phyloP scores from a whole-genome alignment of 805 yeast genomes.

The Candida vartiovaarae region DNA sequence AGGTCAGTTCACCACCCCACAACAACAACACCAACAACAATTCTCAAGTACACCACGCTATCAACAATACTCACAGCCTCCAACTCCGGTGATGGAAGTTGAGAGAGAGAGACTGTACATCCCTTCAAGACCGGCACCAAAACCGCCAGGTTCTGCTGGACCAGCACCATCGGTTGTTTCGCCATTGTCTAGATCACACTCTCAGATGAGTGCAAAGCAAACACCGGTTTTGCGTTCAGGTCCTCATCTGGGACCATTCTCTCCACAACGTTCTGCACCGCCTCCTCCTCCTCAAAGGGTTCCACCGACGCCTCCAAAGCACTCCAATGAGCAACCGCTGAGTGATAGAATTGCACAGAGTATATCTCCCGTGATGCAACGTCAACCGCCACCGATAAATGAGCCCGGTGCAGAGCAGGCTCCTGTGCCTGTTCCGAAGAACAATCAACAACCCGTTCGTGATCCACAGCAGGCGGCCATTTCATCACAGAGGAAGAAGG shows the following conservation, averaged over 20 bases:
- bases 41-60: conserved; percentile 20
- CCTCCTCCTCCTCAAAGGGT: conserved; percentile 19
- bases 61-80: conserved; percentile 21
- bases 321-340: conserved; percentile 13
- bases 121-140: conserved; percentile 65
- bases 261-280: conserved; percentile 21
- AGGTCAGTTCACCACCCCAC: conserved; percentile 20
- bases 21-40: conserved; percentile 13
- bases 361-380: neutral
- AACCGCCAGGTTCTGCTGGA: conserved; percentile 35
- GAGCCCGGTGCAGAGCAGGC: neutral
- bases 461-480: conserved; percentile 46
- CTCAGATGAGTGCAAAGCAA: conserved; percentile 14
- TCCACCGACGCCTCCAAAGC: conserved; percentile 23
- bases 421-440: conserved; percentile 29
- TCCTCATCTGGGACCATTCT: conserved; percentile 7
- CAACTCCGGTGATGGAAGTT: conserved; percentile 8
- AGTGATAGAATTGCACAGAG: conserved; percentile 6
- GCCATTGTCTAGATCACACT: conserved; percentile 20
- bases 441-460: conserved; percentile 37
- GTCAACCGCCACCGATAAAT: neutral
- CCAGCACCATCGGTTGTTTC: conserved; percentile 21
- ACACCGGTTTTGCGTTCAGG: conserved; percentile 12
- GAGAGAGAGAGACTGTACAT: conserved; percentile 39
- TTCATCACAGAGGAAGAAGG: conserved; percentile 61